These are phyloP conservation scores for Suillus hirtellus DNA, from an alignment of 768 basidiomycete species.

Conservation along the genomic window DNA sequence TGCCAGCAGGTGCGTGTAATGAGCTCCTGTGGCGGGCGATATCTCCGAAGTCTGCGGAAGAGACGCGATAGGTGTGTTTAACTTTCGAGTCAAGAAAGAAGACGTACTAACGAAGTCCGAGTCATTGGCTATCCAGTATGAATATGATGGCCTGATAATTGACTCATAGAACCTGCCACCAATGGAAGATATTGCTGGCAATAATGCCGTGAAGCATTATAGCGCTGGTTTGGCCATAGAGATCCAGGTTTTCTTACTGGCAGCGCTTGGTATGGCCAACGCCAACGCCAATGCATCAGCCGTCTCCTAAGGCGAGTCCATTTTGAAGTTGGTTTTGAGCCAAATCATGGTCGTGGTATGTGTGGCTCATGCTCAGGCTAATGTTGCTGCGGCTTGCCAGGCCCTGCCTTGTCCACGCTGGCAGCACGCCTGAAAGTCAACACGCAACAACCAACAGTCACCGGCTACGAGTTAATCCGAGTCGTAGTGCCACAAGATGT, in stretches of 20 bases:
- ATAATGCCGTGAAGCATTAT: neutral
- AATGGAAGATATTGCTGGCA: neutral
- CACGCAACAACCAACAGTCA: neutral
- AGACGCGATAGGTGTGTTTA: neutral
- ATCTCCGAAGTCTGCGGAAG: neutral
- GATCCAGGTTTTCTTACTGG: neutral
- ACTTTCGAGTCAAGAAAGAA: neutral
- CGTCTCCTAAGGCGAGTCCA: neutral
- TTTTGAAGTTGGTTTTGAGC: neutral
- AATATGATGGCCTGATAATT: neutral
- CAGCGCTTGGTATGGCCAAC: neutral
- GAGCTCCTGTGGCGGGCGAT: neutral
- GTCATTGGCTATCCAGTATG: neutral
- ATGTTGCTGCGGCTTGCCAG: neutral
- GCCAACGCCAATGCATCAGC: neutral
- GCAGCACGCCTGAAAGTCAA: neutral
- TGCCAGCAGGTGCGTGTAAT: neutral
- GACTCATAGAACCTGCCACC: neutral
- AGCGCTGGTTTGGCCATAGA: neutral
- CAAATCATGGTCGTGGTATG: neutral
- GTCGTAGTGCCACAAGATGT: too few relatives aligned
- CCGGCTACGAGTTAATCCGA: neutral
- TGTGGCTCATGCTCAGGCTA: neutral
- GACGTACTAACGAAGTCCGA: neutral
- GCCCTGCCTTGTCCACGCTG: neutral